A percentile compares a stretch with the other conserved stretches of the same genome.
These are phyloP conservation scores for Malassezia yamatoensis DNA, from an alignment of 1,284 basidiomycete genomes.

Conservation along the genomic window DNA sequence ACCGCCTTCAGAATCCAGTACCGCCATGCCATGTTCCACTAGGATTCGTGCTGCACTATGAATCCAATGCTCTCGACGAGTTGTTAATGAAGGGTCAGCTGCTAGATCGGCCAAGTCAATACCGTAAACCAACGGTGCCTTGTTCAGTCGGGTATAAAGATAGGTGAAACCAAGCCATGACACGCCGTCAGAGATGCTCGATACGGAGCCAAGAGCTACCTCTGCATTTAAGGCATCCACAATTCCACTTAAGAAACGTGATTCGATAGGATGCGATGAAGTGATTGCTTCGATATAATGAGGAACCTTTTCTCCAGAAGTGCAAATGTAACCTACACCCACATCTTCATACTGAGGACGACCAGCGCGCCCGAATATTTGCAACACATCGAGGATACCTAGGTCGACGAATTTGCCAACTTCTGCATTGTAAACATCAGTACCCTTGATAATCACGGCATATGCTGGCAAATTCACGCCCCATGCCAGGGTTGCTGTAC, in stretches of 20 bases:
- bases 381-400: conserved; percentile 87
- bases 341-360: conserved; percentile 89
- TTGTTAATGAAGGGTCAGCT: conserved; percentile 69
- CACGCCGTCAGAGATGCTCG: conserved; percentile 74
- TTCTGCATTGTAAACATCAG: conserved; percentile 65
- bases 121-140: conserved; percentile 82
- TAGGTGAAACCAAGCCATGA: conserved; percentile 97
- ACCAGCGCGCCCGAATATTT: conserved; percentile 91
- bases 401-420: conserved; percentile 68
- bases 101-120: conserved; percentile 63
- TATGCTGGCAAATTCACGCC: conserved; percentile 98
- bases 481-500: conserved; percentile 97
- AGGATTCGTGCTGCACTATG: conserved; percentile 63
- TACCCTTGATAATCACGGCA: conserved; percentile 93
- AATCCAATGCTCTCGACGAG: conserved; percentile 66
- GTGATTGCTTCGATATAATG: conserved; percentile 85
- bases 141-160: conserved; percentile 86
- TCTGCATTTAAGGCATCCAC: conserved; percentile 91
- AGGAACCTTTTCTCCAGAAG: conserved; percentile 78
- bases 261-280: conserved; percentile 88
- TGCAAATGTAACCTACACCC: conserved; percentile 94
- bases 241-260: conserved; percentile 72
- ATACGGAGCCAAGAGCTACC: conserved; percentile 85
- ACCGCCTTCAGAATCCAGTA: conserved; percentile 59
- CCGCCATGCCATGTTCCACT: conserved; percentile 71